A percentile compares a stretch with the other conserved stretches of the same genome.
Conservation (phyloP, 2,329 filamentous ascomycete species). For the Microdochium trichocladiopsis region DNA sequence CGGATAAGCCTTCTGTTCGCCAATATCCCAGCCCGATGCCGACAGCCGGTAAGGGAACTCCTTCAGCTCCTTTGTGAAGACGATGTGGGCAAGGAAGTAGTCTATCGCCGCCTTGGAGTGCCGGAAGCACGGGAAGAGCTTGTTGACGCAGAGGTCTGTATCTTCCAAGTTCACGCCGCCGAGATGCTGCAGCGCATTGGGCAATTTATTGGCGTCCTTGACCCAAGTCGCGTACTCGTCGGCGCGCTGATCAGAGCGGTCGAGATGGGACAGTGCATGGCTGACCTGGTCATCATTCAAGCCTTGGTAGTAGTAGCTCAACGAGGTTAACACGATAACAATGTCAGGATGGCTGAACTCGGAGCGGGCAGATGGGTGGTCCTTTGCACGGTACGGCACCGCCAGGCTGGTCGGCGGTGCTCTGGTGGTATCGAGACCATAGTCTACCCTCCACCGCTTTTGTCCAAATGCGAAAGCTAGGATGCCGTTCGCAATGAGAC, state of each 20-base stretch:
- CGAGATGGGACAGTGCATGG: conserved; percentile 35
- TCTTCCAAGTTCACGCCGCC: conserved; percentile 54
- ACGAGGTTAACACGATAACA: conserved; percentile 45
- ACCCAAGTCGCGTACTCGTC: conserved; percentile 46
- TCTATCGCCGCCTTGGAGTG: conserved; percentile 49
- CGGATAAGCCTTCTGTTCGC: conserved; percentile 31
- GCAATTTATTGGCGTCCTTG: conserved; percentile 13
- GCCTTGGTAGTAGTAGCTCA: conserved; percentile 51
- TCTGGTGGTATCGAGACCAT: conserved; percentile 42
- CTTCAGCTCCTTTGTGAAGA: conserved; percentile 55
- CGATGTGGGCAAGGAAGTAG: conserved; percentile 51
- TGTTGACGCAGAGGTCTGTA: conserved; percentile 29
- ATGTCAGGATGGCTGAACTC: conserved; percentile 59
- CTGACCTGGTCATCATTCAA: conserved; percentile 43
- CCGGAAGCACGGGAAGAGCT: conserved; percentile 46
- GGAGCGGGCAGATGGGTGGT: conserved; percentile 43
- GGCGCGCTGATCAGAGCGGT: conserved; percentile 41
- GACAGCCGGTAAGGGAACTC: conserved; percentile 59
- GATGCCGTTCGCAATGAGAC: conserved; percentile 49
- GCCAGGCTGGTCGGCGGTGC: conserved; percentile 36
- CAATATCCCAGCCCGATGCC: conserved; percentile 63
- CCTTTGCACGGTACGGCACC: conserved; percentile 55
- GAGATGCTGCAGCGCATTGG: conserved; percentile 33
- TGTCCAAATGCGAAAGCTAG: conserved; percentile 42
- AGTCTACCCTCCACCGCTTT: conserved; percentile 61